phyloP scores from a whole-genome alignment of 768 basidiomycete species.

The Mycena rebaudengoi region DNA sequence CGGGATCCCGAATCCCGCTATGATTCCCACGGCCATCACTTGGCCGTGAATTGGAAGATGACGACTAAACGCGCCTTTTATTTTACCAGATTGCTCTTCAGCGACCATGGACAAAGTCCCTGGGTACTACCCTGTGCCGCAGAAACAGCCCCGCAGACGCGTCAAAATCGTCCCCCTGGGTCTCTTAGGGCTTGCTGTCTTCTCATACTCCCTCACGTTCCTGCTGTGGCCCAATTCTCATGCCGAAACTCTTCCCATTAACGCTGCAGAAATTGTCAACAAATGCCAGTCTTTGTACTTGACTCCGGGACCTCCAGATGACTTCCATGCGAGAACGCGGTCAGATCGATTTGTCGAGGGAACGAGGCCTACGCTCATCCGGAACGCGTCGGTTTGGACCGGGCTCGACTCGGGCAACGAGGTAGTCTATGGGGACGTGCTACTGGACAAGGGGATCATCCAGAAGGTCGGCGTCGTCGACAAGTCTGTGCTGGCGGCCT shows the following conservation, averaged over 20 bases:
- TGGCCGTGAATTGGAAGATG: too few species aligned
- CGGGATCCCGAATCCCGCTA: too few species aligned
- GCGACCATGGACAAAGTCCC: slow-evolving; percentile 7
- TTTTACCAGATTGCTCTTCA: neutral
- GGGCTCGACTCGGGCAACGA: slow-evolving; percentile 66
- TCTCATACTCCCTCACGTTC: slow-evolving; percentile 11
- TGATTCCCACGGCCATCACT: too few species aligned
- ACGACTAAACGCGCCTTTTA: too few species aligned
- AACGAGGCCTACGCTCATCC: slow-evolving; percentile 61
- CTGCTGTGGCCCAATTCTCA: slow-evolving; percentile 33
- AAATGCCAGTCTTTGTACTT: slow-evolving; percentile 15
- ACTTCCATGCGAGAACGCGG: slow-evolving; percentile 48
- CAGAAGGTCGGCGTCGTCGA: slow-evolving; percentile 56
- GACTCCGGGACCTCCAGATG: slow-evolving; percentile 17
- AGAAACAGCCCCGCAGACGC: neutral
- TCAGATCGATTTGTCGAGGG: slow-evolving; percentile 67
- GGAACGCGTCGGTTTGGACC: slow-evolving; percentile 84
- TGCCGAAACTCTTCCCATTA: slow-evolving; percentile 5
- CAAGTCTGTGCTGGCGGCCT: slow-evolving; percentile 6
- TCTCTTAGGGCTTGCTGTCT: neutral
- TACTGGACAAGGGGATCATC: slow-evolving; percentile 72
- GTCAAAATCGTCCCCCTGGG: slow-evolving; percentile 2
- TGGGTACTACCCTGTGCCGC: neutral
- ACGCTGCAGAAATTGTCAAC: slow-evolving; percentile 7
- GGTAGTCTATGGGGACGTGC: slow-evolving; percentile 62